phyloP scores from a whole-genome alignment of 2,329 filamentous ascomycete species.

The Venturia carpophila region DNA sequence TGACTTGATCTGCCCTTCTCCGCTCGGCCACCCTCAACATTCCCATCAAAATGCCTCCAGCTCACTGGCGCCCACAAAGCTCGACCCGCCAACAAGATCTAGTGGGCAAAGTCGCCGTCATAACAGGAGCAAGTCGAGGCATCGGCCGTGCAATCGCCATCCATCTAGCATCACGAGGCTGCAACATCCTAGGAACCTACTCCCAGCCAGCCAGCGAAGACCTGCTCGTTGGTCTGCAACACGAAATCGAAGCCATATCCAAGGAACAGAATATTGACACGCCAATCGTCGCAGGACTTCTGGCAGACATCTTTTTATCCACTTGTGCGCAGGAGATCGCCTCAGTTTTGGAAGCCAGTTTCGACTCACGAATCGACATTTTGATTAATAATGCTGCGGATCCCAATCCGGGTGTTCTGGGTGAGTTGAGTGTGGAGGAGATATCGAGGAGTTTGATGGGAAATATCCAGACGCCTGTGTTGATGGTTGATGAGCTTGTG shows the following conservation, averaged over 20 bases:
- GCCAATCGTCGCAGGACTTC: conserved; percentile 24
- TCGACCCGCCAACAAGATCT: conserved; percentile 16
- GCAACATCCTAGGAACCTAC: conserved; percentile 30
- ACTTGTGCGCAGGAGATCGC: conserved; percentile 27
- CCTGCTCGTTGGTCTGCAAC: conserved; percentile 23
- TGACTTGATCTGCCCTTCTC: conserved; percentile 1
- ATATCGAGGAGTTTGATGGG: conserved; percentile 29
- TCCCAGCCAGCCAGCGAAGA: conserved; percentile 22
- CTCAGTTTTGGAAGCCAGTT: conserved; percentile 23
- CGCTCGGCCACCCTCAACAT: not conserved
- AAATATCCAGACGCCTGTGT: conserved; percentile 31
- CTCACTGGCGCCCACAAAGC: not conserved
- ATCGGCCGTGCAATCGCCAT: conserved; percentile 24
- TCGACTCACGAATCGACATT: conserved; percentile 28
- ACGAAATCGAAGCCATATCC: conserved; percentile 24
- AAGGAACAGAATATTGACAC: conserved; percentile 20
- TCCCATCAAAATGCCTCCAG: not conserved
- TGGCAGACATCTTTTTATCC: conserved; percentile 27
- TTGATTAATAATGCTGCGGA: conserved; percentile 31
- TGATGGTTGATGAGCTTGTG: conserved; percentile 33
- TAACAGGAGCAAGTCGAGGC: conserved; percentile 18
- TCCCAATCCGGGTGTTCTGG: conserved; percentile 26
- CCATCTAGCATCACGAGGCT: conserved; percentile 30
- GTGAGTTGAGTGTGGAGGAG: conserved; percentile 25
- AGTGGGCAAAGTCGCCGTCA: conserved; percentile 18